These are phyloP conservation scores for Globisporangium emineosum DNA, from an alignment of 352 stramenopile species.

Conservation along the genomic window DNA sequence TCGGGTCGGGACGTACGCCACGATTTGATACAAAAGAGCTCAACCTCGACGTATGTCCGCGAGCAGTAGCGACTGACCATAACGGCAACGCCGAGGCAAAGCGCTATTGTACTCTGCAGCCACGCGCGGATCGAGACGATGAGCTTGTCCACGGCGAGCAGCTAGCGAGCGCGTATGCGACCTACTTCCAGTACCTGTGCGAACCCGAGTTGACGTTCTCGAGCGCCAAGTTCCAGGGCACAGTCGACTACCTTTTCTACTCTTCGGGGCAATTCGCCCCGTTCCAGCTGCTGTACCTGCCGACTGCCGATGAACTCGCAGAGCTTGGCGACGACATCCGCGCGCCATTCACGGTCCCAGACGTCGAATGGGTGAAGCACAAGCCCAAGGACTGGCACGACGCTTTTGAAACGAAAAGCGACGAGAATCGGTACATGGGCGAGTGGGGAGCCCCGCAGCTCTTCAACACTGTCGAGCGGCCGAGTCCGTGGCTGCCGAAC, in stretches of 20 bases:
- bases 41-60: constrained; percentile 40
- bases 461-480: constrained; percentile 29
- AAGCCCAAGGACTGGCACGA: constrained; percentile 34
- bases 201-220: constrained; percentile 75
- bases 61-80: constrained; percentile 12
- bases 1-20: constrained; percentile 60
- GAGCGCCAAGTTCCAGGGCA: constrained; percentile 51
- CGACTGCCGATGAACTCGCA: constrained; percentile 41
- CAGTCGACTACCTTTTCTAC: constrained; percentile 87
- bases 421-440: constrained; percentile 44
- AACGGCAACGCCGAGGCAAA: constrained; percentile 22
- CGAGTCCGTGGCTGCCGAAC: constrained; percentile 64
- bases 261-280: constrained; percentile 44
- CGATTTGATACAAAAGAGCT: constrained; percentile 48
- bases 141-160: constrained; percentile 58
- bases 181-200: constrained; percentile 44
- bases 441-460: constrained; percentile 43
- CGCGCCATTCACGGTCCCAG: constrained; percentile 14
- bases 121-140: constrained; percentile 42
- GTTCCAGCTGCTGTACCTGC: constrained; percentile 56
- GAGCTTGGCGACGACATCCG: constrained; percentile 37
- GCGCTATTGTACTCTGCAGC: constrained; percentile 32
- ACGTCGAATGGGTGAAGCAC: constrained; percentile 44
- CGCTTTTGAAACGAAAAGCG: constrained; percentile 17
- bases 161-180: constrained; percentile 70